phyloP scores from a whole-genome alignment of 2,329 filamentous ascomycete species.

The Trichophyton schoenleinii region DNA sequence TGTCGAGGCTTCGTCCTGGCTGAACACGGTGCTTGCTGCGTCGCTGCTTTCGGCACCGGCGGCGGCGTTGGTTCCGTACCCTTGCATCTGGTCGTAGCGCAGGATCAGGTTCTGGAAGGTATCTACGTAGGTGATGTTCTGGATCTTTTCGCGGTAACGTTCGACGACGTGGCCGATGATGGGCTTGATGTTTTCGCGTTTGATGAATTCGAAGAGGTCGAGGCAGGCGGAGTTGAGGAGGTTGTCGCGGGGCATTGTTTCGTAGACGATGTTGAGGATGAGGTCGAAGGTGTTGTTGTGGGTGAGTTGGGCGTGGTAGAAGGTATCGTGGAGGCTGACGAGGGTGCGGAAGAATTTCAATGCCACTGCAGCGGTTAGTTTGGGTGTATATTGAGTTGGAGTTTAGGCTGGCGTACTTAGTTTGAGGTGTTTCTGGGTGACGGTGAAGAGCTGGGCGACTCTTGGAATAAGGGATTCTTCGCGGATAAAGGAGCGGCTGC shows the following conservation, averaged over 20 bases:
- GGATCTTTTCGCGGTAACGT: constrained; percentile 65
- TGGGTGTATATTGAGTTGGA: neutral
- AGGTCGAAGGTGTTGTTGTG: constrained; percentile 71
- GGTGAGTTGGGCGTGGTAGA: constrained; percentile 74
- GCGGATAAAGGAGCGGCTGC: constrained; percentile 79
- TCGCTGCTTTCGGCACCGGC: constrained; percentile 14
- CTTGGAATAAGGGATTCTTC: constrained; percentile 64
- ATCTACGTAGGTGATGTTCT: constrained; percentile 66
- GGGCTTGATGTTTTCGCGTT: constrained; percentile 66
- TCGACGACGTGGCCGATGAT: constrained; percentile 74
- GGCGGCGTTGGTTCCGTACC: constrained; percentile 52
- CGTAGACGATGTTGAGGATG: constrained; percentile 69
- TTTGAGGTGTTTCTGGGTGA: constrained; percentile 82
- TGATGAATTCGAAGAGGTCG: constrained; percentile 86
- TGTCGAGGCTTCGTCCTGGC: constrained; percentile 51
- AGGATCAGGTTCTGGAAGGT: constrained; percentile 67
- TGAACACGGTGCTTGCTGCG: constrained; percentile 42
- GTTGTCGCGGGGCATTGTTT: constrained; percentile 84
- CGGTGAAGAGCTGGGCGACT: constrained; percentile 68
- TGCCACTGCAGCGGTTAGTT: constrained; percentile 46
- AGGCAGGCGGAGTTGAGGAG: constrained; percentile 85
- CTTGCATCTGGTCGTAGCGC: constrained; percentile 67
- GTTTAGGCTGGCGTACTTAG: constrained; percentile 44
- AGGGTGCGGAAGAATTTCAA: constrained; percentile 89
- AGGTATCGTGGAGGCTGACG: constrained; percentile 75